Evolutionary conservation across 2,329 filamentous ascomycete species (phyloP).

Genomic region (Thyridium curvatum): DNA sequence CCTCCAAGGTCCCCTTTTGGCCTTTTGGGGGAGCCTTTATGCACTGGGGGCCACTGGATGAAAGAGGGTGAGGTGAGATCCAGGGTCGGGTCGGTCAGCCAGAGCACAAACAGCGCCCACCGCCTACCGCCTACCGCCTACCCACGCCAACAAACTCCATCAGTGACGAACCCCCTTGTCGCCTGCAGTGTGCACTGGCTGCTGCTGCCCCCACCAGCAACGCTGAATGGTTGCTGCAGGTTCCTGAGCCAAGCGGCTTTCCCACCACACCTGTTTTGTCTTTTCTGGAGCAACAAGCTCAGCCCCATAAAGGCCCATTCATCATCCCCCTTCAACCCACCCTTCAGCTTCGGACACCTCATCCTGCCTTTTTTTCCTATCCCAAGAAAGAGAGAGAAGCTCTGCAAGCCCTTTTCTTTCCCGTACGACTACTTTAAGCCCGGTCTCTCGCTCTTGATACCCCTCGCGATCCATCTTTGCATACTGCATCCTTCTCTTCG

Average conservation of each 20-base stretch:
- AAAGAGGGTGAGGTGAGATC: too few species aligned
- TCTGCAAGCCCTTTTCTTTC: neutral
- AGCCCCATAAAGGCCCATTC: constrained; percentile 3
- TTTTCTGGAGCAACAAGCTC: neutral
- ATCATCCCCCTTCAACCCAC: neutral
- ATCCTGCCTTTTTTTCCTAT: constrained; percentile 2
- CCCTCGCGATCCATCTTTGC: neutral
- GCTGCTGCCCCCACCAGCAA: constrained; percentile 7
- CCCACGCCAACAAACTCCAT: neutral
- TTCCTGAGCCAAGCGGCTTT: neutral
- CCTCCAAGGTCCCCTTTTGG: too few species aligned
- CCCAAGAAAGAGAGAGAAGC: neutral
- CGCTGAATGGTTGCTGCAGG: too few species aligned
- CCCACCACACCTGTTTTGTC: constrained; percentile 1
- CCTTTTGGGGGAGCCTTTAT: too few species aligned
- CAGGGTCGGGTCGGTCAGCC: too few species aligned
- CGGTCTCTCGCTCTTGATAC: neutral
- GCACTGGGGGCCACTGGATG: too few species aligned
- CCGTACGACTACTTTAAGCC: neutral
- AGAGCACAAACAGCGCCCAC: too few species aligned
- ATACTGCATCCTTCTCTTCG: neutral
- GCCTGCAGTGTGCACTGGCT: too few species aligned
- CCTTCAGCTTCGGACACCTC: neutral
- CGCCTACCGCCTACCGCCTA: too few species aligned
- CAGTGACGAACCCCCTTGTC: neutral